Evolutionary conservation across 2,329 filamentous ascomycete species (phyloP), one percentile per base, ranked within the genome.

Genomic region (Fusarium pilosicola): DNA sequence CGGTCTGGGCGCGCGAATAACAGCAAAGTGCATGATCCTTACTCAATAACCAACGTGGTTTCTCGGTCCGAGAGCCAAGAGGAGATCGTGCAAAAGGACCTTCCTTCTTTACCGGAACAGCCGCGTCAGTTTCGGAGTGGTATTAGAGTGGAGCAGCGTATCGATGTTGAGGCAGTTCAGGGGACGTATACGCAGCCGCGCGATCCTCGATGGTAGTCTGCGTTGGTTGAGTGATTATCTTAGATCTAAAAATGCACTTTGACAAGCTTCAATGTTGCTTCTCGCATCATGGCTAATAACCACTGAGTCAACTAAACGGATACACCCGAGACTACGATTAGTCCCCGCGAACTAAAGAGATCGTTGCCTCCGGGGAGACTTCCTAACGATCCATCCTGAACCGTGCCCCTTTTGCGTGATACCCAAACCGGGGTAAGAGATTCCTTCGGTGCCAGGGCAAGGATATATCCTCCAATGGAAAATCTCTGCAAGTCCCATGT

Each of bases 1-100:
- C 38, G 56, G 3, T 70, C 58, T 18, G 18, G 45, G 1, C 39
- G 68, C 12, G 32, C n/a, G 1, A 44, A 48, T 0, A 62, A 38
- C 12, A 51, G 41, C 1, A 57, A 46, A 15, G 34, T 38, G 9
- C 60, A 24, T 15, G 48, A 48, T 0, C 65, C 65, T 1, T 62
- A 49, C 24, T 73, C 70, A 1, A 70, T 55, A 2, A 62, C 52
- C 2, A 62, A 36, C 18, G n/a, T 73, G 4, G 70, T 49, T 1
- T 39, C 62, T 15, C 24, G n/a, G 42, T 60, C 70, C 7, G 73
- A 70, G 18, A 74, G 70, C 7, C 69, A 69, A 6, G 63, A 72
- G 15, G 54, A 70, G 24, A 72, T 72, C 3, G 52, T 72, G 4
- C 22, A 30, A 22, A 68, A 64, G 3, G 54, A 52, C 12, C 4